Percentiles rank a stretch among this genome's conserved stretches.
Evolutionary conservation across 352 stramenopile species (phyloP).

Genomic region (Globisporangium polare): DNA sequence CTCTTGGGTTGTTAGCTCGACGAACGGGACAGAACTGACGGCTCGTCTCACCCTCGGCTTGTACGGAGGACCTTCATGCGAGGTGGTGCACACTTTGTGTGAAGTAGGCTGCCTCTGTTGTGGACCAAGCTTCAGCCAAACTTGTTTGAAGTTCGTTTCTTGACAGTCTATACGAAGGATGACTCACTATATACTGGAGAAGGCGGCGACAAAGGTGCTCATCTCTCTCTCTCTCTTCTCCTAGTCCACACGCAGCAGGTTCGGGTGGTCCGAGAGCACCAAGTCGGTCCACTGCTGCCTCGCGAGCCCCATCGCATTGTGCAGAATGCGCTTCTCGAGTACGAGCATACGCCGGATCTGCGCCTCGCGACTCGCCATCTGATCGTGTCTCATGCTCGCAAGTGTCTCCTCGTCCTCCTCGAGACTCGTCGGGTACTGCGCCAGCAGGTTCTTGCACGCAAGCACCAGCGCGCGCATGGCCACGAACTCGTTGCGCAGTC

Average conservation of each 20-base stretch:
- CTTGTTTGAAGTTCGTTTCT: too few species aligned
- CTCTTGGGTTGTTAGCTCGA: too few species aligned
- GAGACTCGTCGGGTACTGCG: conserved; percentile 31
- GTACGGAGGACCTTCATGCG: too few species aligned
- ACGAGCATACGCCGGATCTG: conserved; percentile 44
- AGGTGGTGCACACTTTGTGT: background rate
- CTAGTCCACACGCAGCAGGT: conserved; percentile 26
- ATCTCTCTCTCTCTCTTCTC: background rate
- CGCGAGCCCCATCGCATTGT: conserved; percentile 41
- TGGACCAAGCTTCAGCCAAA: background rate
- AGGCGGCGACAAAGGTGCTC: too few species aligned
- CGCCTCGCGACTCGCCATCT: conserved; percentile 16
- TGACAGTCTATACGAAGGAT: too few species aligned
- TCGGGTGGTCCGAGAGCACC: conserved; percentile 39
- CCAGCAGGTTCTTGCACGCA: conserved; percentile 35
- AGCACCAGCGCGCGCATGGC: conserved; percentile 39
- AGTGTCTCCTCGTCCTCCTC: conserved; percentile 26
- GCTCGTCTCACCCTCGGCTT: too few species aligned
- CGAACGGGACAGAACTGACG: too few species aligned
- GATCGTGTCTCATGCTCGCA: conserved; percentile 4
- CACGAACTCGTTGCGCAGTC: conserved; percentile 48
- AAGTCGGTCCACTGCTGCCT: conserved; percentile 43
- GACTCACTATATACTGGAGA: too few species aligned
- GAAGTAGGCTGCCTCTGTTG: background rate
- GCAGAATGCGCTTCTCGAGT: conserved; percentile 59